Conservation (phyloP, 73 alveolate species). For the Effrenium voratum region DNA sequence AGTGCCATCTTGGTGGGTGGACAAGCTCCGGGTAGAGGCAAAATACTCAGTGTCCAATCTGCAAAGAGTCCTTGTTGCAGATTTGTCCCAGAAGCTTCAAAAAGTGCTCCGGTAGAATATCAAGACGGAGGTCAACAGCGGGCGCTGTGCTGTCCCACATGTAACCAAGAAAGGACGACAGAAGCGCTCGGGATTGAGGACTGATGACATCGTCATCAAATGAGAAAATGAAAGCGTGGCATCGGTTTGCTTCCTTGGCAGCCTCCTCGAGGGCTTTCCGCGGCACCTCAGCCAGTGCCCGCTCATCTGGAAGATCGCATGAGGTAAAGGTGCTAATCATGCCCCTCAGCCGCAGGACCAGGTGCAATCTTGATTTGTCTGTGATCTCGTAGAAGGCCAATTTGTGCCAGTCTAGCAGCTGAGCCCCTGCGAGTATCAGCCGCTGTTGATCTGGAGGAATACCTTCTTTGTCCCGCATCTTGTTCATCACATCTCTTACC, state of each 20-base stretch:
- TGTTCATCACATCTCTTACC: slow-evolving; percentile 10
- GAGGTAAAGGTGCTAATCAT: slow-evolving; percentile 43
- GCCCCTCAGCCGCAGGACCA: slow-evolving; percentile 49
- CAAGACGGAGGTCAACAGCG: not conserved
- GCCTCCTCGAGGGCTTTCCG: not conserved
- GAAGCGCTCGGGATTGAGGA: not conserved
- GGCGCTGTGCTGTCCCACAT: not conserved
- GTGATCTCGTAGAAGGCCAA: slow-evolving; percentile 26
- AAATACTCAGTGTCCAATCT: too few relatives aligned
- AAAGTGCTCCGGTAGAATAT: not conserved
- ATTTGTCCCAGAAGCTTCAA: too few relatives aligned
- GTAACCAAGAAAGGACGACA: not conserved
- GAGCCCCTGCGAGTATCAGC: slow-evolving; percentile 55
- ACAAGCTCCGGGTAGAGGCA: not conserved
- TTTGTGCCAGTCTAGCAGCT: slow-evolving; percentile 45
- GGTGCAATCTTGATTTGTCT: not conserved
- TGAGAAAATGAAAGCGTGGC: not conserved
- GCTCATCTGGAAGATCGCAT: not conserved
- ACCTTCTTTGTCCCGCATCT: slow-evolving; percentile 43
- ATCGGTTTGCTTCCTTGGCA: not conserved
- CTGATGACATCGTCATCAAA: not conserved
- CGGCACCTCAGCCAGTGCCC: not conserved
- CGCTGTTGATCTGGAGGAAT: slow-evolving; percentile 89
- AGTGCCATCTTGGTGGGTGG: not conserved
- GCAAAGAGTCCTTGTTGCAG: not conserved